Evolutionary conservation across 805 yeast species (phyloP), one percentile per base, ranked within the genome.

Genomic region (Saccharomycopsis selenospora): DNA sequence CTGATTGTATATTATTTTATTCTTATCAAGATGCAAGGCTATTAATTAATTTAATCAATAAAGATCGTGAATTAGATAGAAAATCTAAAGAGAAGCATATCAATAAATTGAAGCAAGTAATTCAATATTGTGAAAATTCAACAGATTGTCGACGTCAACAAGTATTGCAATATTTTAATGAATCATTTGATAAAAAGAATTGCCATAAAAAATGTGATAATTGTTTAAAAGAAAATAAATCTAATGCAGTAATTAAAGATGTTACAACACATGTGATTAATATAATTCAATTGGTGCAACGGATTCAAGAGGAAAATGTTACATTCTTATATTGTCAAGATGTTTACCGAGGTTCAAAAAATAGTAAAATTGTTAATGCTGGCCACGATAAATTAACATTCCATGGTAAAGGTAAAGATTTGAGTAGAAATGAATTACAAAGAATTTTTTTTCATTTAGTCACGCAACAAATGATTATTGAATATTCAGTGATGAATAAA

Each of bases 81-180:
- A 72, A 63, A 10, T 83, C 83, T 33, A 80, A 82, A 54, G 93
- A 86, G 55, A 83, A 81, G 54, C 96, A 91, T 63, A 65, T 81
- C 52, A 74, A 80, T 28, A 84, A 87, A 61, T 67, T 93, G 55
- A 73, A 85, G 47, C 88, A 87, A 55, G 96, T 93, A 11, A 78
- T 86, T 55, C 90, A 84, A 60, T 93, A 88, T 61, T 91, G 98
- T 66, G 96, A 90, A 53, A 91, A 93, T 62, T 72, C 75, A 8
- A 80, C 90, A 3, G 97, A 90, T 62, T 93, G 99, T 62, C 76
- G 99, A 48, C 73, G 98, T 53, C 77, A 80, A 57, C 90, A 89
- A 57, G 95, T 93, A 2, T 69, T 93, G 45, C 91, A 86, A 45
- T 93, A 90, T 60, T 93, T 93, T 67, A 86, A 87, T 64, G 99